Conservation (phyloP, 1,139 yeast genomes). For the Ashbya aceris region DNA sequence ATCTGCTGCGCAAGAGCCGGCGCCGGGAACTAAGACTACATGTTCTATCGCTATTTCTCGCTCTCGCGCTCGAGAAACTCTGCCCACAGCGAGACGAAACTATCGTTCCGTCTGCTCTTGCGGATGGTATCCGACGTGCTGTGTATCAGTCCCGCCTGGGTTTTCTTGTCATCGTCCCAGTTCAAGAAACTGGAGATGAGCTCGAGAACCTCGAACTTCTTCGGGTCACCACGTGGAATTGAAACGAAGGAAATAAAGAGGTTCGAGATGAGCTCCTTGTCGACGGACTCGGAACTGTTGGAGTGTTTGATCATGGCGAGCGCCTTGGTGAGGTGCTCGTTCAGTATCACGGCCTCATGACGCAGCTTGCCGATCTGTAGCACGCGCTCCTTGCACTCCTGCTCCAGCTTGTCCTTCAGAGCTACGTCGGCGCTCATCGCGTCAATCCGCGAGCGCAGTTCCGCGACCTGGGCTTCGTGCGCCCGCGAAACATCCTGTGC, state of each 20-base stretch:
- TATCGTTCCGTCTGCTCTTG: conserved; percentile 40
- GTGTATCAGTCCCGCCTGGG: conserved; percentile 72
- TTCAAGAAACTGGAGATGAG: conserved; percentile 71
- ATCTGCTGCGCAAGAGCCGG: too few relatives aligned
- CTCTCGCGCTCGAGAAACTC: conserved; percentile 79
- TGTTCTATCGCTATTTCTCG: conserved; percentile 20
- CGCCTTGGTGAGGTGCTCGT: conserved; percentile 90
- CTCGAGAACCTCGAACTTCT: conserved; percentile 84
- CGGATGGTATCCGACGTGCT: conserved; percentile 21
- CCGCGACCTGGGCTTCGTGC: conserved; percentile 9
- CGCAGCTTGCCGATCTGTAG: conserved; percentile 79
- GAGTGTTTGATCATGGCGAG: conserved; percentile 69
- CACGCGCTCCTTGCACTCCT: conserved; percentile 61
- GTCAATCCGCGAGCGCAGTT: conserved; percentile 13
- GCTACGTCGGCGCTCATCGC: conserved; percentile 17
- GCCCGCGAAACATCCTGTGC: conserved; percentile 13
- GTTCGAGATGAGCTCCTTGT: conserved; percentile 80
- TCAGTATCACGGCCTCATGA: conserved; percentile 90
- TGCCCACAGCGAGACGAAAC: conserved; percentile 82
- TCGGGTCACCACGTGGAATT: conserved; percentile 87
- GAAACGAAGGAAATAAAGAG: conserved; percentile 75
- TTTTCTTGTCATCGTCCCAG: conserved; percentile 80
- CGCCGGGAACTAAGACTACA: not conserved
- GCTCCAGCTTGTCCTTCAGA: conserved; percentile 33
- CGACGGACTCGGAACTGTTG: conserved; percentile 67